Evolutionary conservation across 179 eudicot species (phyloP).

Genomic region (Camellia oleifera): DNA sequence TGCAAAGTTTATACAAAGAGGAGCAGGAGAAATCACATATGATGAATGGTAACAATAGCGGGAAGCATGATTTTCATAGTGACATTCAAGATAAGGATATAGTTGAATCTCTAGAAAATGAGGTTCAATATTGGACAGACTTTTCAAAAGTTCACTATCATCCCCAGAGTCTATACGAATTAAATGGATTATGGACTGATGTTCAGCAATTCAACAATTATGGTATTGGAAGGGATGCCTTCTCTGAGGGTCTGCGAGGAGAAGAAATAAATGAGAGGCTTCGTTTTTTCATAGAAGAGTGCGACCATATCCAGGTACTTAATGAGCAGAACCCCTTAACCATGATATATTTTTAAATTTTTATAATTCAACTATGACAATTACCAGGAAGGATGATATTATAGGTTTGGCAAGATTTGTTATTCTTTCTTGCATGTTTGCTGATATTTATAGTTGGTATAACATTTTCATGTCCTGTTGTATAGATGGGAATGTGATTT

Average conservation of each 20-base stretch:
- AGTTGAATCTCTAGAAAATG: conserved; percentile 62
- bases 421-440: neutral
- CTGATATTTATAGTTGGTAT: neutral
- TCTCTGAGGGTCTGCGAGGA: conserved; percentile 55
- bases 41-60: conserved; percentile 26
- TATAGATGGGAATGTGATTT: neutral
- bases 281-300: conserved; percentile 88
- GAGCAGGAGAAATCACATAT: conserved; percentile 32
- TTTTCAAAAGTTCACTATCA: conserved; percentile 93
- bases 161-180: conserved; percentile 83
- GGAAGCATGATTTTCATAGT: conserved; percentile 30
- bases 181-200: conserved; percentile 73
- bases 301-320: conserved; percentile 86
- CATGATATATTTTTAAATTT: neutral
- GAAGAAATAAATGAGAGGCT: conserved; percentile 81
- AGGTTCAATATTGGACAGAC: conserved; percentile 86
- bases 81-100: conserved; percentile 59
- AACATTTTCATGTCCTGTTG: neutral
- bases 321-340: neutral
- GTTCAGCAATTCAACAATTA: conserved; percentile 59
- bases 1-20: conserved; percentile 70
- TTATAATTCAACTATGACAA: neutral
- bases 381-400: neutral
- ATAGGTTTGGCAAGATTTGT: neutral
- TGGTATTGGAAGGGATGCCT: conserved; percentile 79